Evolutionary conservation across 495 filamentous ascomycete genomes (phyloP), one percentile per base, ranked within the genome.

Genomic region (Aspergillus leporis): DNA sequence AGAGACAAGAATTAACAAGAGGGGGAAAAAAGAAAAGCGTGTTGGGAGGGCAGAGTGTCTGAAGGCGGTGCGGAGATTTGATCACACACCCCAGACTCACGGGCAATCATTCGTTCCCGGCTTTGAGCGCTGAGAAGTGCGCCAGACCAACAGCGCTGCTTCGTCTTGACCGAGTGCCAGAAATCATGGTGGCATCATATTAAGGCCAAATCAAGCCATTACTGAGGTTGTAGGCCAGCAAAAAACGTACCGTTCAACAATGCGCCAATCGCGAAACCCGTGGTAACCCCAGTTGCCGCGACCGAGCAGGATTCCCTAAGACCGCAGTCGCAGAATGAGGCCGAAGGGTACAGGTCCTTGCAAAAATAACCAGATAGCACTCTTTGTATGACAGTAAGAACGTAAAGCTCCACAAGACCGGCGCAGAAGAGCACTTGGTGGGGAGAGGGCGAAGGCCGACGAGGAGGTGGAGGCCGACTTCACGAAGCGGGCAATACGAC

Each of bases 41-140:
- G 34, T 28, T 28, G 28, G 48, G 59, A 34, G 23, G 53, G 53
- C 48, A 60, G 40, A 48, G 65, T 66, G 68, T 61, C 65, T 71
- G 71, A 74, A 78, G 75, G 75, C 75, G 75, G 75, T 78, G 75
- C 75, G 75, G 75, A 78, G 75, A 76, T 73, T 78, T 76, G 72
- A 73, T 73, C 68, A 69, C 62, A 66, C 62, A 60, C 71, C 72
- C 71, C 71, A 75, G 62, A 67, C 63, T 63, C 64, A 69, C 54
- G 54, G 66, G 59, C 63, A 58, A 53, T 67, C 62, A 61, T 57
- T 58, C 63, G 63, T 54, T 63, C 56, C 61, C 61, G 56, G 60
- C 50, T 62, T 54, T 30, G 56, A 54, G 60, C 52, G 55, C 60
- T 55, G 51, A 53, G 51, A 52, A 58, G 62, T 66, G 70, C 71